A percentile compares a stretch with the other conserved stretches of the same genome.
Evolutionary conservation across 345 rosid genomes (phyloP).

Genomic region (Heritiera littoralis): DNA sequence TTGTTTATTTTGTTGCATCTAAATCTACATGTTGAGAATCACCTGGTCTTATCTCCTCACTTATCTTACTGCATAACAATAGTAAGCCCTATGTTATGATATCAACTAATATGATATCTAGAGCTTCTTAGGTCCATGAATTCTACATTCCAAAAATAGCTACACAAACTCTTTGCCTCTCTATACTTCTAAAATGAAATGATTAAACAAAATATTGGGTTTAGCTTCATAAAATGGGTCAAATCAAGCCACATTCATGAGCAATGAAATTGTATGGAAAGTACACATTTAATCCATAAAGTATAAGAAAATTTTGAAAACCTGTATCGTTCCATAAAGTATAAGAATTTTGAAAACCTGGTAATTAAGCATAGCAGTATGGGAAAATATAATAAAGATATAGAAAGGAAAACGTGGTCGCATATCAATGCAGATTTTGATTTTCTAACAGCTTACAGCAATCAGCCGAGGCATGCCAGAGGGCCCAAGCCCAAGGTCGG

Average conservation of each 20-base stretch:
- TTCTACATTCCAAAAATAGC: neutral
- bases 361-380: neutral
- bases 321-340: neutral
- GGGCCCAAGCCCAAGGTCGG: neutral
- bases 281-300: neutral
- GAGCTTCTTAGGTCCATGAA: neutral
- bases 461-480: neutral
- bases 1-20: conserved; percentile 2
- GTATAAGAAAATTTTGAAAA: neutral
- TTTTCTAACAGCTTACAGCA: neutral
- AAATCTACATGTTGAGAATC: neutral
- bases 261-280: neutral
- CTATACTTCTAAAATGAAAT: neutral
- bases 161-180: neutral
- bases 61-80: neutral
- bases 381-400: neutral
- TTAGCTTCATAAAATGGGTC: neutral
- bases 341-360: neutral
- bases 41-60: neutral
- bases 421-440: neutral
- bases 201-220: neutral
- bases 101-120: neutral
- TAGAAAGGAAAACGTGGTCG: neutral
- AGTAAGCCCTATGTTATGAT: neutral
- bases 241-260: neutral